These are phyloP conservation scores for Xylariales sp. DNA, from an alignment of 2,329 filamentous ascomycete species.

Conservation along the genomic window DNA sequence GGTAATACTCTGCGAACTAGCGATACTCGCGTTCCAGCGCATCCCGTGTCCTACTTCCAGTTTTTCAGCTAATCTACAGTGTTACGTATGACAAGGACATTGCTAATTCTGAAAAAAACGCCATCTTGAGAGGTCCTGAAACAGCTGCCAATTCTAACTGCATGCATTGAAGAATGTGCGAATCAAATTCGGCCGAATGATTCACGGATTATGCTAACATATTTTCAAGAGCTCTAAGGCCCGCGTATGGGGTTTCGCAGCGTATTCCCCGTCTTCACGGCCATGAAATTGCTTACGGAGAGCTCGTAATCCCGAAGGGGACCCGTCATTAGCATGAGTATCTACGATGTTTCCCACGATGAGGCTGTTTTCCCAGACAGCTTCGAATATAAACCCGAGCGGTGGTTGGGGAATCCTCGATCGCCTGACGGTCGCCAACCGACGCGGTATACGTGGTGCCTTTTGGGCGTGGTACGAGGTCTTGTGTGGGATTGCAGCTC, in stretches of 20 bases:
- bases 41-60: no score
- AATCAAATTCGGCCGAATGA: neutral
- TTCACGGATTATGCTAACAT: neutral
- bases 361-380: slow-evolving; percentile 8
- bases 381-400: slow-evolving; percentile 19
- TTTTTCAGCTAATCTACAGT: no score
- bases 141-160: slow-evolving; percentile 4
- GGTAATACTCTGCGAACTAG: no score
- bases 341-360: slow-evolving; percentile 10
- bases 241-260: neutral
- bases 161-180: slow-evolving; percentile 19
- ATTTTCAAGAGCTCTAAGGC: slow-evolving; percentile 11
- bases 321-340: slow-evolving; percentile 1
- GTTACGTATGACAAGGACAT: no score
- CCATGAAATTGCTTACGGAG: slow-evolving; percentile 3
- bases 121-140: neutral
- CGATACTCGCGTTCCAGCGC: no score
- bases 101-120: neutral
- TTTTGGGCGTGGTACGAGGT: slow-evolving; percentile 18
- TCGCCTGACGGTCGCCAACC: slow-evolving; percentile 12
- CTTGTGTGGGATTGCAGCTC: slow-evolving; percentile 19
- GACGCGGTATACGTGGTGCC: slow-evolving; percentile 11
- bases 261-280: slow-evolving; percentile 3
- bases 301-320: slow-evolving; percentile 6
- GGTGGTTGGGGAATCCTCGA: slow-evolving; percentile 9